Percentiles rank a stretch among this genome's conserved stretches.
phyloP scores from a whole-genome alignment of 768 basidiomycete species.

The Pleurotus platypus region DNA sequence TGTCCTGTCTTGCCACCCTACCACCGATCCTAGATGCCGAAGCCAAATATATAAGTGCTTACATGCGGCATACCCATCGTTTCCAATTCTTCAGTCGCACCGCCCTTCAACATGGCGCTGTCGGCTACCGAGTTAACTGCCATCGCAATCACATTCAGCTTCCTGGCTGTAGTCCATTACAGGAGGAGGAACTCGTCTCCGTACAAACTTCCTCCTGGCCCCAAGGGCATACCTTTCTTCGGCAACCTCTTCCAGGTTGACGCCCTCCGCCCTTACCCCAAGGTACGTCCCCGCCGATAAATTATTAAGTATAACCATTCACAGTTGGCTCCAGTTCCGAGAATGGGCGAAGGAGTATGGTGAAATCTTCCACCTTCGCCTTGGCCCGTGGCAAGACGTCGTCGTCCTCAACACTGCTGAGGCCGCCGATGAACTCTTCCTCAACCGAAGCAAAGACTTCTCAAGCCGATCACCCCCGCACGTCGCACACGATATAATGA shows the following conservation, averaged over 20 bases:
- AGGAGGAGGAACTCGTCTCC: neutral
- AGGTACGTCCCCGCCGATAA: constrained; percentile 10
- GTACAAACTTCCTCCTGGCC: constrained; percentile 24
- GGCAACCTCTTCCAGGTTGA: constrained; percentile 28
- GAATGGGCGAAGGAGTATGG: constrained; percentile 26
- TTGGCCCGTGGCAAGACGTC: constrained; percentile 19
- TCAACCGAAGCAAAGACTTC: constrained; percentile 20
- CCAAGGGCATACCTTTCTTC: constrained; percentile 24
- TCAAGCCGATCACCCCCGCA: constrained; percentile 24
- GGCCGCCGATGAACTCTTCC: constrained; percentile 20
- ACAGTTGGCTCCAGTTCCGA: constrained; percentile 13
- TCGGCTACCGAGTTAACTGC: neutral
- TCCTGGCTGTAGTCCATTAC: neutral
- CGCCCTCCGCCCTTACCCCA: constrained; percentile 21
- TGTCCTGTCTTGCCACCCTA: neutral
- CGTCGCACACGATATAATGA: constrained; percentile 28
- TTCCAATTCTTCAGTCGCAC: neutral
- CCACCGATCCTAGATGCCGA: neutral
- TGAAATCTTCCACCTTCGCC: constrained; percentile 21
- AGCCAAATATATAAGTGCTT: neutral
- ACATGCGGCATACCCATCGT: neutral
- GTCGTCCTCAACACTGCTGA: constrained; percentile 23
- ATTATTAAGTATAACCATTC: neutral
- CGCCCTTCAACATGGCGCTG: neutral
- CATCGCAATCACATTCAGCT: neutral